phyloP scores from a whole-genome alignment of 2,329 filamentous ascomycete genomes.

The Colletotrichum gigasporum region DNA sequence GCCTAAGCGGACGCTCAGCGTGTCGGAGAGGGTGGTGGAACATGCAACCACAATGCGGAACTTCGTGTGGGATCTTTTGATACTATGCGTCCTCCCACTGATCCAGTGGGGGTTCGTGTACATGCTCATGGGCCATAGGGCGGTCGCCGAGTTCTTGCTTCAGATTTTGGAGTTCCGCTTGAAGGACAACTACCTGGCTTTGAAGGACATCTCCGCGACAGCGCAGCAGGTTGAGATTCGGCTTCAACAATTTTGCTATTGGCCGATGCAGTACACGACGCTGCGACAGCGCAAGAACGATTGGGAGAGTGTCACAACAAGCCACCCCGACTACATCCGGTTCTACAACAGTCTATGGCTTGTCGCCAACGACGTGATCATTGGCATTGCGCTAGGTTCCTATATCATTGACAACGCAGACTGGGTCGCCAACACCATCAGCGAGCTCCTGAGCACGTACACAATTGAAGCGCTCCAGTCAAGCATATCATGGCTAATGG shows the following conservation, averaged over 20 bases:
- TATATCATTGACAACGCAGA: slow-evolving; percentile 96
- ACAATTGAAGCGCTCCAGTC: slow-evolving; percentile 88
- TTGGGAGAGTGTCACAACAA: slow-evolving; percentile 95
- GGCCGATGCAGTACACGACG: slow-evolving; percentile 96
- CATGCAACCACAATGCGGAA: slow-evolving; percentile 89
- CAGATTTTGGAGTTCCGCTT: slow-evolving; percentile 85
- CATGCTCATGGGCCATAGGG: slow-evolving; percentile 79
- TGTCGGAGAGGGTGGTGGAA: slow-evolving; percentile 93
- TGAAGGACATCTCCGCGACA: slow-evolving; percentile 96
- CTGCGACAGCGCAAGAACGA: slow-evolving; percentile 88
- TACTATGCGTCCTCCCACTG: slow-evolving; percentile 81
- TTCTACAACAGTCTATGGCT: slow-evolving; percentile 99
- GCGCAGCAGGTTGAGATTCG: slow-evolving; percentile 98
- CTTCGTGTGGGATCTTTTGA: slow-evolving; percentile 77
- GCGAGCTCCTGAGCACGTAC: slow-evolving; percentile 78
- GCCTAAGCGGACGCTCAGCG: slow-evolving; percentile 85
- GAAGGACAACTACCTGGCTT: slow-evolving; percentile 79
- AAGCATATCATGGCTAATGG: slow-evolving; percentile 96
- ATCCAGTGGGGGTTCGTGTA: slow-evolving; percentile 79
- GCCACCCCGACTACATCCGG: slow-evolving; percentile 96
- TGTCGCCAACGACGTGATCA: slow-evolving; percentile 98
- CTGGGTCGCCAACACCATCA: slow-evolving; percentile 84
- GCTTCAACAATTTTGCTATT: slow-evolving; percentile 97
- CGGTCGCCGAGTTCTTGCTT: slow-evolving; percentile 82
- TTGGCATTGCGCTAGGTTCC: slow-evolving; percentile 93